Evolutionary conservation across 306 rosid genomes (phyloP).

Genomic region (Lupinus albus): DNA sequence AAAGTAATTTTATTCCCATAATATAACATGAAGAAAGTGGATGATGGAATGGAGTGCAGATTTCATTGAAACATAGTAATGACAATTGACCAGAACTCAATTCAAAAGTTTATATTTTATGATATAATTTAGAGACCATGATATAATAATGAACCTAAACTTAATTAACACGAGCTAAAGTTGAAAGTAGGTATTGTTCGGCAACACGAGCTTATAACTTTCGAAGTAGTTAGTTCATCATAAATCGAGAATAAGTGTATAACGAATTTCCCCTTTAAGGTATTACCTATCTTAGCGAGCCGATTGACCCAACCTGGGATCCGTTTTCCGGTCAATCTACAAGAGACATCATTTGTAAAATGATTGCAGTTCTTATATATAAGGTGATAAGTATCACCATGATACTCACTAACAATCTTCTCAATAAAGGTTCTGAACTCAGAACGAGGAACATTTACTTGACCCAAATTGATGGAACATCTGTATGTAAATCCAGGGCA

Average conservation of each 20-base stretch:
- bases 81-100: neutral
- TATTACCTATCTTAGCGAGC: slow-evolving; percentile 83
- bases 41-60: neutral
- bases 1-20: neutral
- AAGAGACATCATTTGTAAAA: slow-evolving; percentile 68
- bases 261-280: neutral
- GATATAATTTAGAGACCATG: neutral
- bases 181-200: too few species aligned
- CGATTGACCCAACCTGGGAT: slow-evolving; percentile 97
- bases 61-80: neutral
- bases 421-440: slow-evolving; percentile 75
- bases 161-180: too few species aligned
- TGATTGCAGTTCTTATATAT: slow-evolving; percentile 94
- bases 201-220: too few species aligned
- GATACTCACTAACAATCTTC: slow-evolving; percentile 67
- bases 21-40: neutral
- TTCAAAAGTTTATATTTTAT: neutral
- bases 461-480: slow-evolving; percentile 66
- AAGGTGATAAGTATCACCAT: slow-evolving; percentile 94
- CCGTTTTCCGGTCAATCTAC: slow-evolving; percentile 63
- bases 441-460: slow-evolving; percentile 47
- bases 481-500: slow-evolving; percentile 84
- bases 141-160: slow-evolving; percentile 9
- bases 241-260: neutral
- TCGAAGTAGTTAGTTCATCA: too few species aligned